phyloP scores from a whole-genome alignment of 2,329 filamentous ascomycete genomes.

The Verticillium alfalfae region DNA sequence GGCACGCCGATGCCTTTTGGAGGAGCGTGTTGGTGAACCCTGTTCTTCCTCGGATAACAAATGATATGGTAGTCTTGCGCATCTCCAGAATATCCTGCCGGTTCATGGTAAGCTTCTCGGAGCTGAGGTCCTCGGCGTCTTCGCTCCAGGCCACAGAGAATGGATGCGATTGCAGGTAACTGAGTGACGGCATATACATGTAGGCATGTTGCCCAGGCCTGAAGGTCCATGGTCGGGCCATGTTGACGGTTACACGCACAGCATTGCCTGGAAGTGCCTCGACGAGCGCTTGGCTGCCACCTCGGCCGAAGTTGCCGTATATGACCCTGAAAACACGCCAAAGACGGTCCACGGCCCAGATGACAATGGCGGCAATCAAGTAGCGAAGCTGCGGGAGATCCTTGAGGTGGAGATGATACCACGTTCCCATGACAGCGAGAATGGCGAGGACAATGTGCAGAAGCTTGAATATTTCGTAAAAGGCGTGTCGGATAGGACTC shows the following conservation, averaged over 20 bases:
- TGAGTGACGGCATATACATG: slow-evolving; percentile 68
- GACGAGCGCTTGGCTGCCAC: slow-evolving; percentile 63
- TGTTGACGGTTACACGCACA: slow-evolving; percentile 64
- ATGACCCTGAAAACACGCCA: slow-evolving; percentile 54
- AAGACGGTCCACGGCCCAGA: slow-evolving; percentile 63
- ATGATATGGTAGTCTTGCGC: slow-evolving; percentile 62
- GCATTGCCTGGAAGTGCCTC: slow-evolving; percentile 74
- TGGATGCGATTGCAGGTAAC: slow-evolving; percentile 70
- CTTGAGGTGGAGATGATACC: slow-evolving; percentile 58
- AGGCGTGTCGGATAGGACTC: slow-evolving; percentile 68
- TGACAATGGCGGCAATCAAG: slow-evolving; percentile 54
- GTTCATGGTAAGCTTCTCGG: slow-evolving; percentile 54
- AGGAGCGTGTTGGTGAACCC: slow-evolving; percentile 69
- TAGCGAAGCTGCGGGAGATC: slow-evolving; percentile 51
- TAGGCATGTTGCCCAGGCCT: slow-evolving; percentile 74
- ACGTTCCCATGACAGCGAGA: slow-evolving; percentile 56
- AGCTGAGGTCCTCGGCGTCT: slow-evolving; percentile 46
- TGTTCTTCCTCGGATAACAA: slow-evolving; percentile 67
- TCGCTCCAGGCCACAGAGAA: slow-evolving; percentile 78
- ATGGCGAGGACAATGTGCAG: slow-evolving; percentile 62
- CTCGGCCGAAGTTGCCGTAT: slow-evolving; percentile 61
- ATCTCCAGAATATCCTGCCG: slow-evolving; percentile 52
- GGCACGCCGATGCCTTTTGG: slow-evolving; percentile 57
- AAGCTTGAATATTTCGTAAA: slow-evolving; percentile 73
- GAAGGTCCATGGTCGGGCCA: slow-evolving; percentile 74